A percentile compares a stretch with the other conserved stretches of the same genome.
phyloP scores from a whole-genome alignment of 106 monocot genomes.

The Triglochin maritima region DNA sequence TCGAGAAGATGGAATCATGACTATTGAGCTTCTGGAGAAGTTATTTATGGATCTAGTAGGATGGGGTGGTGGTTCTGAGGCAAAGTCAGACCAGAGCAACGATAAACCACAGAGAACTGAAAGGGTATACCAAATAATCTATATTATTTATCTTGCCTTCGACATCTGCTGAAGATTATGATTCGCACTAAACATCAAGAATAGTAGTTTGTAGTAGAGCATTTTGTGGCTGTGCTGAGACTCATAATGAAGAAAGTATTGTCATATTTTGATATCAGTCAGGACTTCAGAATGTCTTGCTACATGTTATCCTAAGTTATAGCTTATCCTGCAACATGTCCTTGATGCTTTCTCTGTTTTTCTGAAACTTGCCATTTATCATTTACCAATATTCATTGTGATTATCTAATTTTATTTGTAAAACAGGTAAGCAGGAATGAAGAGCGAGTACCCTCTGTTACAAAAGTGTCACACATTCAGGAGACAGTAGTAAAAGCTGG shows the following conservation, averaged over 20 bases:
- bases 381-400: no score
- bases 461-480: constrained; percentile 36
- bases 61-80: constrained; percentile 5
- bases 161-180: not conserved
- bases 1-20: constrained; percentile 67
- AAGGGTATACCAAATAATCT: constrained; percentile 3
- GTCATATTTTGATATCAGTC: no score
- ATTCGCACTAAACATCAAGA: not conserved
- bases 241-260: not conserved
- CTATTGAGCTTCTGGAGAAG: constrained; percentile 46
- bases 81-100: constrained; percentile 7
- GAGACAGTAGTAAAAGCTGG: constrained; percentile 42
- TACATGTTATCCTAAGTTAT: not conserved
- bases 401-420: not conserved
- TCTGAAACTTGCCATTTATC: no score
- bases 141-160: not conserved
- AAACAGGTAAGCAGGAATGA: constrained; percentile 58
- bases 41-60: constrained; percentile 29
- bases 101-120: not conserved
- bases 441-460: constrained; percentile 31
- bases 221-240: not conserved
- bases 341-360: no score
- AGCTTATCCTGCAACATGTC: not conserved
- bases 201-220: not conserved
- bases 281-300: no score